Evolutionary conservation across 2,329 filamentous ascomycete species (phyloP), one percentile per base, ranked within the genome.

Genomic region (Colletotrichum sp.): DNA sequence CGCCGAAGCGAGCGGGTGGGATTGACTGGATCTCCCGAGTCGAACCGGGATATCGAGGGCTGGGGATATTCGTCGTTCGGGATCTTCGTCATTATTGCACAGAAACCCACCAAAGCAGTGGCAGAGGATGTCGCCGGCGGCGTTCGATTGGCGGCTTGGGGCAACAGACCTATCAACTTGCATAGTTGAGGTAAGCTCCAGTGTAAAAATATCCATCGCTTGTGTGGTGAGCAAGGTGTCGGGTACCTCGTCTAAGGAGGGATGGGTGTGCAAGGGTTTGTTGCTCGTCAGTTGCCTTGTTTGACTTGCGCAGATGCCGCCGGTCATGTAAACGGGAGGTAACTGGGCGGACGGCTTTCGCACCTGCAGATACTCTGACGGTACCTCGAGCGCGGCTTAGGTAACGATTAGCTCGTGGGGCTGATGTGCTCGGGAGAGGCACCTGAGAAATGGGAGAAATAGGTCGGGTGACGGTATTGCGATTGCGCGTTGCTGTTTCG

Each of bases 401-500:
- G 52, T 52, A 64, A 64, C 67, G 59, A 71, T 74, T 65, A 74
- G 67, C 71, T 74, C 48, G 71, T 71, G 67, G 71, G 67, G 59
- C 67, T 43, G 16, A 43, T 70, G 36, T 64, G 58, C n/a, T 28
- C 26, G 10, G 38, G 26, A 13, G 38, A 58, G 34, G n/a, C 55
- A 26, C 32, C 48, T 34, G 62, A 55, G 48, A 28, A 18, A 62
- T 16, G 8, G 16, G 13, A 34, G 30, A 61, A 61, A 24, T 13
- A 61, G 10, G n/a, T 14, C n/a, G 58, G 26, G 24, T n/a, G 18
- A 61, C 7, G 10, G 28, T 32, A 14, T 24, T 30, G 56, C 21
- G 28, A 59, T 59, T 28, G 24, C 56, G 56, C 58, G 58, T 32
- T 61, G 16, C 30, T 21, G 58, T 61, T 48, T 48, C 43, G 43